A percentile compares a stretch with the other conserved stretches of the same genome.
Evolutionary conservation across 768 basidiomycete genomes (phyloP).

Genomic region (Leccinum truebloodii): DNA sequence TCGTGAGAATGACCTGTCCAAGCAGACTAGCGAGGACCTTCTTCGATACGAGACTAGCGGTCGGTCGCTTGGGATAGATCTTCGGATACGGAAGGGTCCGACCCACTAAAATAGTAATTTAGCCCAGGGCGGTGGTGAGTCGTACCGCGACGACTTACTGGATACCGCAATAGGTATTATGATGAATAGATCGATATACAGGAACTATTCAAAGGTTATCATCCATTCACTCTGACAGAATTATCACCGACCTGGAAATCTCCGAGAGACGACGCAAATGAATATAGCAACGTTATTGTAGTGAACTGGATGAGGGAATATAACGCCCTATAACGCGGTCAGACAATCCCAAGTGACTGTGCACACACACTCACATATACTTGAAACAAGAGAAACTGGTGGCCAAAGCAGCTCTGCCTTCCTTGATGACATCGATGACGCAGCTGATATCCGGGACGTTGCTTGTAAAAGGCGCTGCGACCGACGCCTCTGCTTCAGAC

Average conservation of each 20-base stretch:
- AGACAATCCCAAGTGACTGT: not conserved
- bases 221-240: slow-evolving; percentile 7
- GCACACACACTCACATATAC: slow-evolving; percentile 75
- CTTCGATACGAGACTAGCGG: slow-evolving; percentile 93
- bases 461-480: slow-evolving; percentile 97
- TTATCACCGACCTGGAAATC: slow-evolving; percentile 80
- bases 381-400: slow-evolving; percentile 99
- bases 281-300: slow-evolving; percentile 93
- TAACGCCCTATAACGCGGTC: slow-evolving; percentile 68
- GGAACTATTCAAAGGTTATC: slow-evolving; percentile 56
- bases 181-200: slow-evolving; percentile 97
- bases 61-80: slow-evolving; percentile 88
- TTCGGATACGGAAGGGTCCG: slow-evolving; percentile 87
- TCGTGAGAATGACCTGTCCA: slow-evolving; percentile 88
- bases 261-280: slow-evolving; percentile 93
- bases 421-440: slow-evolving; percentile 94
- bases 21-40: slow-evolving; percentile 92
- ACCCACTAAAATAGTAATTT: slow-evolving; percentile 65
- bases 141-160: slow-evolving; percentile 55
- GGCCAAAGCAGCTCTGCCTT: slow-evolving; percentile 93
- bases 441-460: slow-evolving; percentile 93
- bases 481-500: slow-evolving; percentile 97
- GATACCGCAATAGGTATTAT: slow-evolving; percentile 96
- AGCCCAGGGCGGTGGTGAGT: slow-evolving; percentile 1
- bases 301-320: slow-evolving; percentile 99